Evolutionary conservation across 2,329 filamentous ascomycete genomes (phyloP).

Genomic region (Arthrobotrys iridis): DNA sequence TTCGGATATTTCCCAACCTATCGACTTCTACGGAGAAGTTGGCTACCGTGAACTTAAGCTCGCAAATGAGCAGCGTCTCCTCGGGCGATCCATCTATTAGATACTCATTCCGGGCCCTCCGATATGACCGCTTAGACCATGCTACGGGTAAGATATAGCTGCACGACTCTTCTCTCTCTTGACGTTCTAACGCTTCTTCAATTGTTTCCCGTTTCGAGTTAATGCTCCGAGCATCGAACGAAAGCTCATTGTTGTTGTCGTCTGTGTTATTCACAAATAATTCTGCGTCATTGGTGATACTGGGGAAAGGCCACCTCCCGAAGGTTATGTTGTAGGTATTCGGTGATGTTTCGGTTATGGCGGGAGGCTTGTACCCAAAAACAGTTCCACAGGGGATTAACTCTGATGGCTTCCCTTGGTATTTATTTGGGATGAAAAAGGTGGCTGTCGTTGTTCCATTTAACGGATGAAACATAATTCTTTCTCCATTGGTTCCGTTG

Average conservation of each 20-base stretch:
- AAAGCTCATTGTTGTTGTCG: background rate
- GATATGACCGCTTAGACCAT: constrained; percentile 8
- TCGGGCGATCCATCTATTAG: background rate
- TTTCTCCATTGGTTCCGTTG: constrained; percentile 5
- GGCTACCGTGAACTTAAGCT: constrained; percentile 7
- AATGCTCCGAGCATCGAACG: background rate
- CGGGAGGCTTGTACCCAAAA: constrained; percentile 22
- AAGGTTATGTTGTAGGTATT: background rate
- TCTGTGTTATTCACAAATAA: constrained; percentile 11
- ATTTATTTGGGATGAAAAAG: constrained; percentile 4
- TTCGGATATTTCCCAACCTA: background rate
- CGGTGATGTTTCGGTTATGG: background rate
- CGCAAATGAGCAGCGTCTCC: constrained; percentile 15
- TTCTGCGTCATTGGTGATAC: background rate
- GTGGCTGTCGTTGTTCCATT: constrained; percentile 7
- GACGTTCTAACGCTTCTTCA: background rate
- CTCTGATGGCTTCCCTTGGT: background rate
- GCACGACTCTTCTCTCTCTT: background rate
- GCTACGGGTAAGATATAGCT: constrained; percentile 1
- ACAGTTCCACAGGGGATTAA: background rate
- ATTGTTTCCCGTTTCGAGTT: background rate
- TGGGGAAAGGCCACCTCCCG: constrained; percentile 30
- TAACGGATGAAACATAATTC: background rate
- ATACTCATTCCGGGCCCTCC: background rate
- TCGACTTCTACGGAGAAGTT: constrained; percentile 32